These are phyloP conservation scores for Sugiyamaella neomexicana DNA, from an alignment of 1,139 yeast genomes.

Conservation along the genomic window DNA sequence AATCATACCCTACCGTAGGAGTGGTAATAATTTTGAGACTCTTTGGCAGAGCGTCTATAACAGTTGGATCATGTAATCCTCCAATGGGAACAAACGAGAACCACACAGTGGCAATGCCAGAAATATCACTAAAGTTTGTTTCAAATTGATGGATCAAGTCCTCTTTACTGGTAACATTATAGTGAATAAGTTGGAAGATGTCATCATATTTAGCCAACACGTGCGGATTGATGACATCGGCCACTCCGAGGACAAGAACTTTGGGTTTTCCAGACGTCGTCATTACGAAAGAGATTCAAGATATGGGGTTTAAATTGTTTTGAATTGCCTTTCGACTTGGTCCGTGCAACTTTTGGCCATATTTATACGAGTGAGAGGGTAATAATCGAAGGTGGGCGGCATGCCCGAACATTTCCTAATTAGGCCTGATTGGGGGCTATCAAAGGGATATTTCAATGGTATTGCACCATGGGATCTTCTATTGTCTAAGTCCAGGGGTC, in stretches of 20 bases:
- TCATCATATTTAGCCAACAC: constrained; percentile 1
- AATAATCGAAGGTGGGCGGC: not conserved
- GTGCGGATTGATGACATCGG: not conserved
- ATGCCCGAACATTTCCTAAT: constrained; percentile 1
- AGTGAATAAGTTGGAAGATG: not conserved
- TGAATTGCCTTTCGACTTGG: not conserved
- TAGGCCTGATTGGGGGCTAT: constrained; percentile 2
- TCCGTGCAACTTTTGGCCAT: not conserved
- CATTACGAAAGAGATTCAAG: not conserved
- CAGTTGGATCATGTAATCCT: constrained; percentile 41
- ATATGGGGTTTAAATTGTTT: not conserved
- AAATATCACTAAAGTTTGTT: constrained; percentile 4
- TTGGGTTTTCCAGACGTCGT: constrained; percentile 3
- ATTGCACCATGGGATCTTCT: not conserved
- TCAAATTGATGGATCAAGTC: constrained; percentile 4
- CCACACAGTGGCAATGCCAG: constrained; percentile 12
- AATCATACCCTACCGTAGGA: constrained; percentile 72
- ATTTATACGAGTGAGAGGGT: not conserved
- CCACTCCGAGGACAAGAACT: constrained; percentile 9
- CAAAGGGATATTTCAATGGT: not conserved
- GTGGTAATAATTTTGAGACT: constrained; percentile 57
- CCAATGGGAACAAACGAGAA: constrained; percentile 25
- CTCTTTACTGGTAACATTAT: constrained; percentile 4
- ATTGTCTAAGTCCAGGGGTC: not conserved
- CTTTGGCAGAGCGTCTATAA: constrained; percentile 51